Base-by-base conservation (phyloP, 768 basidiomycete species). In the Paxillus rubicundulus region DNA sequence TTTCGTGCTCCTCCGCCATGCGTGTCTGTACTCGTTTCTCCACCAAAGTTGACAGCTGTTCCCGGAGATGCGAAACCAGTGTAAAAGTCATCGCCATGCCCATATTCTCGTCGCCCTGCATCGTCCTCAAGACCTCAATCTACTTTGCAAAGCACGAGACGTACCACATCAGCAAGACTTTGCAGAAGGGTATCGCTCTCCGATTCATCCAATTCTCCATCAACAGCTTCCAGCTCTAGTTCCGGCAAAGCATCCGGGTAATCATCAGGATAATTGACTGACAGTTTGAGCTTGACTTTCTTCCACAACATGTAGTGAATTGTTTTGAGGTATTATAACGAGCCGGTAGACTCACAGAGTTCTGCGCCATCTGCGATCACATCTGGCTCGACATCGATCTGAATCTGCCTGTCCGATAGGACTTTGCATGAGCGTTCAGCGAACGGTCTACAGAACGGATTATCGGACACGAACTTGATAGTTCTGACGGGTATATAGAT, bases 61-160 rank as follows among this genome's bases (percentile, higher is more conserved):
- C 94, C 57, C 89, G 79, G 41, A 97, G 79, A 61, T 89, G 86
- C 0, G 89, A 87, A 10, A 93, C 86, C 16, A 99, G 77, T 0
- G 96, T 93, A 66, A 97, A 99, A 16, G 94, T 95, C 94, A 98
- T 98, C 2, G 97, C 94, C 87, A 95, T 95, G 39, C 92, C 92
- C 18, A 92, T 63, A 67, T 89, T 93, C 64, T 94, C 92, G 64
- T 87, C 81, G 50, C 88, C 89, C 87, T 90, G 52, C 30, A 44
- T 36, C 20, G 32, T 27, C 33, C 44, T 53, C 49, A 28, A 47
- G 32, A 17, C 36, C n/a, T 32, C 32, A 9, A 13, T 18, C 27
- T 14, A 28, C 32, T 37, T 39, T 38, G 39, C 53, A 28, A 49
- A 38, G 27, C 13, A 37, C 72, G 2, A 5, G 18, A 50, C 82